A percentile compares a stretch with the other conserved stretches of the same genome.
Conservation (phyloP, 768 basidiomycete species). For the Xerocomus spinulosus region DNA sequence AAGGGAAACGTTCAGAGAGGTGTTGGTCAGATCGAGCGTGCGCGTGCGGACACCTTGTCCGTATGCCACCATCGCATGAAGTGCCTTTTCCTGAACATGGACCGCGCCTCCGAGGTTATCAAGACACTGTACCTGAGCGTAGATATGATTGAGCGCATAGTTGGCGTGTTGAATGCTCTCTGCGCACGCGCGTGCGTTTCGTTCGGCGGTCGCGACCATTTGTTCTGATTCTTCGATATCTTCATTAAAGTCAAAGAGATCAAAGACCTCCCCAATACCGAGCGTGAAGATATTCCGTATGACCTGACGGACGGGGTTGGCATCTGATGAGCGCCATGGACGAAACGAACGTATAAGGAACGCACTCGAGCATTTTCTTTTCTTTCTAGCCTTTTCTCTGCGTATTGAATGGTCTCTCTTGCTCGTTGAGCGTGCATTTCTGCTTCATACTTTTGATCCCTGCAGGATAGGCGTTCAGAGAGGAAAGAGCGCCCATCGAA, state of each 20-base stretch:
- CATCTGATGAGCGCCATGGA: too few species aligned
- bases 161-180: constrained; percentile 9
- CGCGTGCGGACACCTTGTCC: constrained; percentile 11
- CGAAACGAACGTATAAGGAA: too few species aligned
- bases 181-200: neutral
- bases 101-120: constrained; percentile 1
- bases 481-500: neutral
- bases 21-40: constrained; percentile 13
- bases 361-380: constrained; percentile 13
- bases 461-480: neutral
- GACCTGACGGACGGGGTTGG: constrained; percentile 7
- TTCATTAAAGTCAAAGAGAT: constrained; percentile 16
- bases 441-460: neutral
- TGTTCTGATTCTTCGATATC: constrained; percentile 9
- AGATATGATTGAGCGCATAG: constrained; percentile 2
- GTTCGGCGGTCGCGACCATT: constrained; percentile 5
- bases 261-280: constrained; percentile 14
- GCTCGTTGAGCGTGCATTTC: constrained; percentile 9
- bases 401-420: constrained; percentile 9
- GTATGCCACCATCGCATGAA: constrained; percentile 3
- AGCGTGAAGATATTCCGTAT: constrained; percentile 13
- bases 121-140: constrained; percentile 1
- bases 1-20: constrained; percentile 15
- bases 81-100: constrained; percentile 1
- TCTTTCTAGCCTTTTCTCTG: constrained; percentile 9